These are phyloP conservation scores for Crataegus laevigata DNA, from an alignment of 306 rosid species.

Conservation along the genomic window DNA sequence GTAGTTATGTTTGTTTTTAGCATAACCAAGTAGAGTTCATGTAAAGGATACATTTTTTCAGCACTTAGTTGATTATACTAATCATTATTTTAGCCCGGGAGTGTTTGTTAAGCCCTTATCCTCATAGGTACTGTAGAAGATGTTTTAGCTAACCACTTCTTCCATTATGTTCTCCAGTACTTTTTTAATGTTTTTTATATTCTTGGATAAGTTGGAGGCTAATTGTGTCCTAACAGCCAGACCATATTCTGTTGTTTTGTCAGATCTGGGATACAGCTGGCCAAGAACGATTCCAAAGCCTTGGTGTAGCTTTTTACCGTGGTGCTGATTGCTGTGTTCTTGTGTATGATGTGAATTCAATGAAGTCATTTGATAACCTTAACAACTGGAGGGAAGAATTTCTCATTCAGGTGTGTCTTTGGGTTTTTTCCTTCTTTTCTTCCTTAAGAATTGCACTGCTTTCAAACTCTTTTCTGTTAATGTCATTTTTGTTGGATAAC, in stretches of 20 bases:
- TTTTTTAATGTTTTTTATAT: conserved; percentile 4
- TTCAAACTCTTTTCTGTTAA: neutral
- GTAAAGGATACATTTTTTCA: neutral
- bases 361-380: conserved; percentile 96
- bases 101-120: conserved; percentile 4
- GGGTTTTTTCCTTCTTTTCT: neutral
- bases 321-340: conserved; percentile 99
- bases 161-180: neutral
- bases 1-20: neutral
- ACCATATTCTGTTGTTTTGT: conserved; percentile 1
- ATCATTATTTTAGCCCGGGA: neutral
- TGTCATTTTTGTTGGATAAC: neutral
- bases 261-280: conserved; percentile 99
- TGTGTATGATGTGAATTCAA: conserved; percentile 92
- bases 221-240: neutral
- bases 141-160: conserved; percentile 1
- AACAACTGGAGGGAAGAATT: conserved; percentile 99
- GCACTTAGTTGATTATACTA: neutral
- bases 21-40: neutral
- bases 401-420: conserved; percentile 67
- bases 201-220: neutral
- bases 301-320: conserved; percentile 97
- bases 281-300: conserved; percentile 97
- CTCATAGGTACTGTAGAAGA: neutral
- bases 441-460: neutral